Base-by-base conservation (phyloP, 345 rosid genomes). In the Noccaea bulbosa region DNA sequence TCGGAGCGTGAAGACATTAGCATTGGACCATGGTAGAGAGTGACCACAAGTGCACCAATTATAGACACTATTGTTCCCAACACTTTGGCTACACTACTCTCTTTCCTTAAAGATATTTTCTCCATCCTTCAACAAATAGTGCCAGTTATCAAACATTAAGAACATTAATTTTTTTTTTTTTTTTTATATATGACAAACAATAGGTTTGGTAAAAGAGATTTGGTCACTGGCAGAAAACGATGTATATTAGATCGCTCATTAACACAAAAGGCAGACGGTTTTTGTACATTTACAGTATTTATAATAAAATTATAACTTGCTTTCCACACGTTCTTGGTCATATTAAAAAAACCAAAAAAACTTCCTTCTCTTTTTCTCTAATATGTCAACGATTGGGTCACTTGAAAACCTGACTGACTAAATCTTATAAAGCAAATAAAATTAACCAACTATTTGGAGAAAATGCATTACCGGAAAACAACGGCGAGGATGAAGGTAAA, bases 1-100 rank as follows among this genome's bases (percentile, higher is more conserved):
- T 80, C 79, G 9, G 75, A 76, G 17, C 43, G 48, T 41, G 77
- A 48, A 11, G 67, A 67, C 71, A 30, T 55, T 24, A 56, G 43
- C 48, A 10, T 67, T 3, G 83, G 86, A 55, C 86, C 88, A 41
- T 77, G 79, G 63, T 82, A 82, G 7, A 84, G 79, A 74, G 81
- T 79, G 11, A 82, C 84, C 22, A 80, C 76, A 37, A 77, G 79
- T 65, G 81, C 79, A 15, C 78, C 65, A 4, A 17, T 68, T 62
- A 84, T 80, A 32, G 84, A 84, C 11, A 77, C 14, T 57, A 74
- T 2, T 9, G 86, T 80, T 5, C 84, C 84, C 15, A 82, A 22
- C 34, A 80, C 67, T 79, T 82, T 84, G 69, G 78, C 84, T 68
- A 80, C 67, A 53, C 77, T 74, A 62, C 59, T 78, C 67, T 71